phyloP scores from a whole-genome alignment of 345 rosid genomes.

The Eucalyptus paniculata region DNA sequence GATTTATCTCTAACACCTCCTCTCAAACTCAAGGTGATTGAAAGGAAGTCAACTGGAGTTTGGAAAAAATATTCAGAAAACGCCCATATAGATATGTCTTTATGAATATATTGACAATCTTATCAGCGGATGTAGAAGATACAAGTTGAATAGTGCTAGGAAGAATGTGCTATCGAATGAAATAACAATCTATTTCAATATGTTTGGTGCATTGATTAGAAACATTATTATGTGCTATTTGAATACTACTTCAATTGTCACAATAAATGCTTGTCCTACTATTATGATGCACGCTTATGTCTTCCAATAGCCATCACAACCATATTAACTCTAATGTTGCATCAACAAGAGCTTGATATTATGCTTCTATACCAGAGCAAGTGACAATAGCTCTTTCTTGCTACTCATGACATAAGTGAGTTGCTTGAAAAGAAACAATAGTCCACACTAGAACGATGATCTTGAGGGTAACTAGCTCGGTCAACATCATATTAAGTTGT shows the following conservation, averaged over 20 bases:
- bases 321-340: neutral
- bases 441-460: neutral
- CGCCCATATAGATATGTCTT: neutral
- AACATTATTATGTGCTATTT: neutral
- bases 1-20: neutral
- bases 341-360: neutral
- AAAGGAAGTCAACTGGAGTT: neutral
- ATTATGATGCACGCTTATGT: neutral
- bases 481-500: neutral
- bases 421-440: neutral
- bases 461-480: neutral
- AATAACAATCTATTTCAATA: too few relatives aligned
- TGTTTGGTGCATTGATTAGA: neutral
- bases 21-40: neutral
- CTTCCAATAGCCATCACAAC: neutral
- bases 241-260: neutral
- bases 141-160: neutral
- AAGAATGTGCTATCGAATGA: neutral
- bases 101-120: too few relatives aligned
- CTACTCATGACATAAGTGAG: neutral
- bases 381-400: neutral
- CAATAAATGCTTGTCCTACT: neutral
- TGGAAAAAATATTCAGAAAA: neutral
- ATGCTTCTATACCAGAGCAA: neutral
- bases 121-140: neutral